These are phyloP conservation scores for Amanita jacksonii DNA, from an alignment of 768 basidiomycete species.

Conservation along the genomic window DNA sequence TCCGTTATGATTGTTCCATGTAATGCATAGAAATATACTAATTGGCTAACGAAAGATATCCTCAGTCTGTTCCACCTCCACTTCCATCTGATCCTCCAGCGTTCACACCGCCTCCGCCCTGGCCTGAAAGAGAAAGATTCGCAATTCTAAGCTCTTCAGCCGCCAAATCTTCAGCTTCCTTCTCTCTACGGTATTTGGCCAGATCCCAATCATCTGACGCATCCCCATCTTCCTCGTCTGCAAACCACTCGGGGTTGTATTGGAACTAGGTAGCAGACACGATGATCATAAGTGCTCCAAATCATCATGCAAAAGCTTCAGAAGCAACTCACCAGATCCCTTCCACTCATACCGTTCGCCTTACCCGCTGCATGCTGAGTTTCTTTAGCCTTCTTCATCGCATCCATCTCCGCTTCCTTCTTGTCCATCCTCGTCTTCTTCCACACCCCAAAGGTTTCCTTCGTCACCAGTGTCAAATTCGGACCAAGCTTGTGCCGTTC, in stretches of 20 bases:
- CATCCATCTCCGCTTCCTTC: slow-evolving; percentile 86
- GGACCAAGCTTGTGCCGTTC: slow-evolving; percentile 95
- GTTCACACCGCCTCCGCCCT: slow-evolving; percentile 9
- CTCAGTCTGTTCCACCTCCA: slow-evolving; percentile 16
- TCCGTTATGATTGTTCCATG: neutral
- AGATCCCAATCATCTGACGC: slow-evolving; percentile 51
- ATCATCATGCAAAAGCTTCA: slow-evolving; percentile 7
- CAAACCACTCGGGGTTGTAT: slow-evolving; percentile 93
- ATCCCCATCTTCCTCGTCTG: slow-evolving; percentile 56
- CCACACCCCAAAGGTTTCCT: slow-evolving; percentile 87
- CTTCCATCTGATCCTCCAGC: slow-evolving; percentile 23
- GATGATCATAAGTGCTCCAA: too few species aligned
- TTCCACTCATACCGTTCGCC: slow-evolving; percentile 86
- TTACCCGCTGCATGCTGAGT: slow-evolving; percentile 79
- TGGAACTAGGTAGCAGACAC: slow-evolving; percentile 64
- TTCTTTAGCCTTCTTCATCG: slow-evolving; percentile 72
- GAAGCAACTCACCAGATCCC: slow-evolving; percentile 66
- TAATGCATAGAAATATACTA: slow-evolving; percentile 3
- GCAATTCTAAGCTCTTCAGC: slow-evolving; percentile 47
- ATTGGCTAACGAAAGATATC: neutral
- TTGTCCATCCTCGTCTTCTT: slow-evolving; percentile 93
- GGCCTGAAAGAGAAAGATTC: slow-evolving; percentile 28
- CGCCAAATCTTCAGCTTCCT: slow-evolving; percentile 49
- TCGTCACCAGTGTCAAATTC: slow-evolving; percentile 88
- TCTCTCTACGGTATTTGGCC: slow-evolving; percentile 47